Percentiles rank a stretch among this genome's conserved stretches.
Conservation (phyloP, 1,139 yeast species). For the Pneumocystis murina region DNA sequence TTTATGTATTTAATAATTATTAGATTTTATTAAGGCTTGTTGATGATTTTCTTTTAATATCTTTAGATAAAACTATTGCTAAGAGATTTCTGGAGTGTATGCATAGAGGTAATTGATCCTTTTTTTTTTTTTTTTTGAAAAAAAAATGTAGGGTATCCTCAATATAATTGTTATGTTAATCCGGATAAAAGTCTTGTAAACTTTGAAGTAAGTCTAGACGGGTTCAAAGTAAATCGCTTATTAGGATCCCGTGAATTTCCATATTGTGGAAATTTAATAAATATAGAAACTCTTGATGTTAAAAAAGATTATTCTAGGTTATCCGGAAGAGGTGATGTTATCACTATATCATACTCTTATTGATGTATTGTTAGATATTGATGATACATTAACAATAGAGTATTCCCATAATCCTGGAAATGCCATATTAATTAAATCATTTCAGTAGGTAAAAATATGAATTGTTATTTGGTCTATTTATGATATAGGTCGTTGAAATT, state of each 20-base stretch:
- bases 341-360: not conserved
- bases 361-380: slow-evolving; percentile 5
- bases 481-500: slow-evolving; percentile 8
- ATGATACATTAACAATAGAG: slow-evolving; percentile 12
- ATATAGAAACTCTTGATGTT: slow-evolving; percentile 13
- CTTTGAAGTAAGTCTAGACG: slow-evolving; percentile 13
- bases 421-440: slow-evolving; percentile 6
- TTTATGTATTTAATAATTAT: not conserved
- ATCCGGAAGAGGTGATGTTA: slow-evolving; percentile 3
- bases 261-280: slow-evolving; percentile 15
- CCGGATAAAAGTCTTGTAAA: slow-evolving; percentile 36
- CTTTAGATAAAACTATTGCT: slow-evolving; percentile 28
- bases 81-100: slow-evolving; percentile 21
- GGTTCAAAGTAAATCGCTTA: slow-evolving; percentile 7
- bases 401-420: slow-evolving; percentile 8
- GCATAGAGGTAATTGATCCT: slow-evolving; percentile 12
- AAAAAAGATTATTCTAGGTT: slow-evolving; percentile 12
- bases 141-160: slow-evolving; percentile 27
- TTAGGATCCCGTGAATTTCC: slow-evolving; percentile 11
- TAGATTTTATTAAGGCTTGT: slow-evolving; percentile 44
- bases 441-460: slow-evolving; percentile 7
- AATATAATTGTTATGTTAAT: slow-evolving; percentile 50
- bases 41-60: slow-evolving; percentile 68
- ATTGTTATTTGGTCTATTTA: not conserved
- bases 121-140: not conserved